Evolutionary conservation across 306 rosid genomes (phyloP), one percentile per base, ranked within the genome.

Genomic region (Dalbergia cultrata): DNA sequence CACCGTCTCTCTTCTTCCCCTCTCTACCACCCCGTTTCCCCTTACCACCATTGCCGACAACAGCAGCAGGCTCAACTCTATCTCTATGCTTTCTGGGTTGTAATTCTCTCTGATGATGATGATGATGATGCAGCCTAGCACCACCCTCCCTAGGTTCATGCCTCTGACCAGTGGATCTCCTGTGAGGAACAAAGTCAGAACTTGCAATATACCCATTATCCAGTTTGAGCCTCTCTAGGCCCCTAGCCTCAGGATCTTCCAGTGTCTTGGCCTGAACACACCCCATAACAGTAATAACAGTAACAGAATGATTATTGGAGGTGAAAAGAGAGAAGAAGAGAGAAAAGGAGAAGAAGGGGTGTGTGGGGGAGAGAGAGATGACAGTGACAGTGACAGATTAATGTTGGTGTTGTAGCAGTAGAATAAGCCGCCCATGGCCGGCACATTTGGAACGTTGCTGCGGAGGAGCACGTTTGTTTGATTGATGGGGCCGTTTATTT

Each of bases 341-440:
- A 72, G 22, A 49, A 26, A 78, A 63, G 56, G 9, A 67, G 54
- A 49, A 63, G 43, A 37, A 26, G 31, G 64, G 72, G 9, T 57
- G 39, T 18, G 59, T 17, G 26, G 18, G 10, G 18, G 9, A 3
- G 60, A 54, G 21, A 50, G 64, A 69, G 80, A 26, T 34, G 79
- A 72, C 49, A 60, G 72, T 67, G 63, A 84, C 13, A 37, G 72
- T 7, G 31, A 26, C 33, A 65, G 85, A 74, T 72, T 1, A 26
- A 26, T 26, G 31, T 26, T 60, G 67, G 37, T 8, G 82, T 41
- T 77, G 41, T 37, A 3, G 54, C 3, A 11, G 54, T 3, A 13
- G 57, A n/a, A 76, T 76, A 7, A 76, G 89, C 93, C 92, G 93
- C 58, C 93, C 89, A 88, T 82, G 91, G 98, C 80, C 95, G 92